Base-by-base conservation (phyloP, 2,329 filamentous ascomycete genomes). In the Cytospora paraplurivora region DNA sequence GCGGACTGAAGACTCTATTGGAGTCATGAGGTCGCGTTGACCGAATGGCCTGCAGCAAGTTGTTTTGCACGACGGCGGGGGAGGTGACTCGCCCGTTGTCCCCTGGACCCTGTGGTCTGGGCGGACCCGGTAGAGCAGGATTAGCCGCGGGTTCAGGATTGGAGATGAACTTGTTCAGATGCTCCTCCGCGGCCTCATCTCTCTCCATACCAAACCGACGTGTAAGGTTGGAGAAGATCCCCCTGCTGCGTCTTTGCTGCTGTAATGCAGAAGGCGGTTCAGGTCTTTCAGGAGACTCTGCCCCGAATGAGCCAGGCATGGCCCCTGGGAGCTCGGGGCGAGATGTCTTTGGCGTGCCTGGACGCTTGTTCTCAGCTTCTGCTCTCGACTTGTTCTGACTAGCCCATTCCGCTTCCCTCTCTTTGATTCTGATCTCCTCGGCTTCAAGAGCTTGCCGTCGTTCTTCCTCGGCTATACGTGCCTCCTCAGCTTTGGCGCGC, bases 401-500 rank as follows among this genome's bases (percentile, higher is more conserved):
- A 11, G 72, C 70, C 76, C 81, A 83, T 53, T 80, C 75, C 67
- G 78, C 74, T 66, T 85, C 79, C 1, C 76, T 76, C 67, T 85
- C 83, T 71, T 86, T 83, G 27, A 93, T 86, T 38, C 82, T 82
- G 71, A 86, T 85, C 68, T 89, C 85, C 71, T 96, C 92, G 55
- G 86, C 85, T 67, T 91, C 89, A 7, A 93, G 75, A 41, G 90
- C 87, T 71, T 88, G 88, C 71, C 89, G 88, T 56, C 91, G 85
- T 73, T 92, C 88, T 70, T 91, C 90, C 72, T 97, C 93, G 0
- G 92, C 93, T 68, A 98, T 88, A 59, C 91, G 86, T 7, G 92
- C 91, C 75, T 98, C 93, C 2, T 91, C 91, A 21, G 90, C 92
- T 77, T 96, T 96, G 60, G 89, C 89, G 44, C 92, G 87, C 27